phyloP scores from a whole-genome alignment of 2,329 filamentous ascomycete genomes.

The Hysterium pulicare region DNA sequence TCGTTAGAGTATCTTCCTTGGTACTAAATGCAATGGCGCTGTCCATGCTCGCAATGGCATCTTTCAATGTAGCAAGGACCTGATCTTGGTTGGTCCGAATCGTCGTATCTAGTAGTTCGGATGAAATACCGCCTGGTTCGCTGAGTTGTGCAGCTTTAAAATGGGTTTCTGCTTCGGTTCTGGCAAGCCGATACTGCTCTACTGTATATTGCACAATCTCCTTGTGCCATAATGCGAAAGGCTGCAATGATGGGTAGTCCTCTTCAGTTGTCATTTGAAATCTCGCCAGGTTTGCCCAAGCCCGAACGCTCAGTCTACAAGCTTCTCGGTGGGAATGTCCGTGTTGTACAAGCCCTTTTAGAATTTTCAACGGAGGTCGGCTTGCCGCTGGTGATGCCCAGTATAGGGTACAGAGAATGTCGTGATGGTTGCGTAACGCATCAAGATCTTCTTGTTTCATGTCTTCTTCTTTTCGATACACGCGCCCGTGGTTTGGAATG shows the following conservation, averaged over 20 bases:
- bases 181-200: conserved; percentile 54
- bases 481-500: conserved; percentile 59
- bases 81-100: conserved; percentile 57
- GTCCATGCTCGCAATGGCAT: conserved; percentile 51
- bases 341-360: conserved; percentile 56
- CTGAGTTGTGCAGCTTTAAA: conserved; percentile 36
- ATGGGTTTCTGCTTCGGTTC: conserved; percentile 57
- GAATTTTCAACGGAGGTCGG: conserved; percentile 51
- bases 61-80: conserved; percentile 53
- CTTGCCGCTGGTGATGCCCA: conserved; percentile 53
- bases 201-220: conserved; percentile 53
- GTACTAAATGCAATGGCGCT: conserved; percentile 45
- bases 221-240: conserved; percentile 54
- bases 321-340: conserved; percentile 57
- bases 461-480: conserved; percentile 56
- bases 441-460: conserved; percentile 53
- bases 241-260: conserved; percentile 41
- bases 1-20: conserved; percentile 39
- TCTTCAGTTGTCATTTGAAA: conserved; percentile 56
- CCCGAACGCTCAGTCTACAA: conserved; percentile 55
- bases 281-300: conserved; percentile 56
- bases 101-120: conserved; percentile 48
- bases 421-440: conserved; percentile 60
- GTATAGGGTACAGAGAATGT: conserved; percentile 59
- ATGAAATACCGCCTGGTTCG: conserved; percentile 40